Evolutionary conservation across 139 green algal species (phyloP), one percentile per base, ranked within the genome.

Genomic region (Chlorella sp.): DNA sequence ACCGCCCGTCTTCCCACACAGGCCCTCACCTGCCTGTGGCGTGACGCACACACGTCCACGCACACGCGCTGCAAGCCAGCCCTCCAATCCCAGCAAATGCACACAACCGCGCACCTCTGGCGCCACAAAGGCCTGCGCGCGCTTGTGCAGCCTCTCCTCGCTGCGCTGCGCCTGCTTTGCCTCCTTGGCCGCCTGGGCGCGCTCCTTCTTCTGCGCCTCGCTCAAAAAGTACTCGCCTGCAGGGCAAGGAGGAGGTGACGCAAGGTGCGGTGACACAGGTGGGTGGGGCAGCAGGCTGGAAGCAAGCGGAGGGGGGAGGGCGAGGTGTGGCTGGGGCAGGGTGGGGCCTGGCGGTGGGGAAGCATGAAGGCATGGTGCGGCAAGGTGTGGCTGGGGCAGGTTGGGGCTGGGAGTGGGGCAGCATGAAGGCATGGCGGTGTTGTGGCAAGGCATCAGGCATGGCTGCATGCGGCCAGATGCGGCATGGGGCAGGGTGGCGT

Each of bases 161-260:
- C 72, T 67, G 1, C 72, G 84, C 68, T 72, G 64, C 49, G 72
- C 75, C 69, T 85, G 80, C 73, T 85, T 49, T 26, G 86, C 86
- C 17, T 70, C 80, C 74, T 88, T 73, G 36, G 73, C 76, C 6
- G 71, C 74, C 22, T 36, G 34, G 30, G 73, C 73, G 0, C 69
- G 74, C 35, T 82, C 85, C 71, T 77, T 75, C 84, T 95, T 93
- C 61, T 93, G 77, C 73, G 90, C 76, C 67, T 90, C 66, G 6
- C 74, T 90, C 32, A 98, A 73, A 67, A 98, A 98, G 82, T 97
- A 98, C 85, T 98, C 94, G 31, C 92, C 92, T 67, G 70, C 35
- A 36, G 76, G 24, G 24, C 24, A 64, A 27, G 24, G 22, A 64
- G 4, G 4, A 30, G 22, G 20, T 64, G 6, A n/a, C n/a, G n/a